These are phyloP conservation scores for Ocimum tenuiflorum DNA, from an alignment of 257 asterid genomes.

Conservation along the genomic window DNA sequence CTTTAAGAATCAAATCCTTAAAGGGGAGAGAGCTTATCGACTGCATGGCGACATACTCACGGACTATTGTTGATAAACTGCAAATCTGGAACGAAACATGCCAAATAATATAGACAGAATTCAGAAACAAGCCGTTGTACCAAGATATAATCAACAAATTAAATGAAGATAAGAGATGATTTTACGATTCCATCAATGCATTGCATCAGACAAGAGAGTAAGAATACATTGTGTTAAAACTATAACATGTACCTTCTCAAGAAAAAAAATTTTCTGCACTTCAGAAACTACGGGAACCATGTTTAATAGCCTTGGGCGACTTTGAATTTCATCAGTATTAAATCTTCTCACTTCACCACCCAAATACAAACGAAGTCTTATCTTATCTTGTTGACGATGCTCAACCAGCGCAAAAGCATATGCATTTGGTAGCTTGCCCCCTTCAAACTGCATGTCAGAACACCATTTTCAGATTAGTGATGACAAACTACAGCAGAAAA, in stretches of 20 bases:
- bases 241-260: constrained; percentile 53
- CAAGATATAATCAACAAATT: constrained; percentile 1
- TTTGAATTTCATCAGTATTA: constrained; percentile 43
- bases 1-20: constrained; percentile 73
- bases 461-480: constrained; percentile 6
- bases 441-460: constrained; percentile 46
- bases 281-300: constrained; percentile 56
- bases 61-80: constrained; percentile 87
- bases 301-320: constrained; percentile 53
- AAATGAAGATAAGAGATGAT: not conserved
- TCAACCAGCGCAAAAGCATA: constrained; percentile 95
- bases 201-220: constrained; percentile 8
- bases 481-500: not conserved
- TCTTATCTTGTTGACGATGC: constrained; percentile 63
- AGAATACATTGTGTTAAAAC: not conserved
- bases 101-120: constrained; percentile 2
- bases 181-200: not conserved
- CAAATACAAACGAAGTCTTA: constrained; percentile 66
- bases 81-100: constrained; percentile 50
- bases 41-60: constrained; percentile 82
- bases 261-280: constrained; percentile 25
- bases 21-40: constrained; percentile 79
- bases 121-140: constrained; percentile 18
- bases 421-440: constrained; percentile 55
- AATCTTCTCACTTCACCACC: constrained; percentile 53